Percentiles rank a stretch among this genome's conserved stretches.
Conservation (phyloP, 2,329 filamentous ascomycete species). For the Xylaria sp. region DNA sequence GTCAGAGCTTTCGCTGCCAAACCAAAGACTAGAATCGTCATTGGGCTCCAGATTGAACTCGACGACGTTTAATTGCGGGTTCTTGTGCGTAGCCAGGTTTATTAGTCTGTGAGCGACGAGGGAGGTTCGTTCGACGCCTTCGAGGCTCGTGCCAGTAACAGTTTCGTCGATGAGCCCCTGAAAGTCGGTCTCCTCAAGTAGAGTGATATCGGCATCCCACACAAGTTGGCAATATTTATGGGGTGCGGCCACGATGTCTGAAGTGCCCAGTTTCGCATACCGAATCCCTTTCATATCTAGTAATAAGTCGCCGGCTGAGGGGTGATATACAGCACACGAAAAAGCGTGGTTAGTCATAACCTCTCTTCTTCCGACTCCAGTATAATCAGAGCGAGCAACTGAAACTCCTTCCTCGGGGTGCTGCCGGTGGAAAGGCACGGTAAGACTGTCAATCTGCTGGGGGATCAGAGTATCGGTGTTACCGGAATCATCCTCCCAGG, state of each 20-base stretch:
- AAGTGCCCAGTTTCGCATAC: neutral
- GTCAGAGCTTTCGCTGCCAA: neutral
- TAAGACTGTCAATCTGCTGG: neutral
- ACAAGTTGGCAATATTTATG: neutral
- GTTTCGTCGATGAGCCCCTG: neutral
- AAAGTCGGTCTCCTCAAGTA: neutral
- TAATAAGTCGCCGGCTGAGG: neutral
- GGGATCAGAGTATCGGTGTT: neutral
- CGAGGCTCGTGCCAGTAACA: neutral
- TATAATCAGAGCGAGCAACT: constrained; percentile 5
- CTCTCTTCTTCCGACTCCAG: constrained; percentile 3
- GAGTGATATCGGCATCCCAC: constrained; percentile 14
- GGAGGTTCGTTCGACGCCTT: neutral
- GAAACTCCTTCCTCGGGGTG: neutral
- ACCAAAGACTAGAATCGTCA: constrained; percentile 8
- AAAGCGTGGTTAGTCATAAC: neutral
- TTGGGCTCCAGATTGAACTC: constrained; percentile 3
- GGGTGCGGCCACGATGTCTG: neutral
- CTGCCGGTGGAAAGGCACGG: neutral
- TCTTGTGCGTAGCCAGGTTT: constrained; percentile 8
- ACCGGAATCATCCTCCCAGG: neutral
- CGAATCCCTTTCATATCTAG: constrained; percentile 12
- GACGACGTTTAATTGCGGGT: constrained; percentile 9
- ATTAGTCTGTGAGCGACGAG: neutral
- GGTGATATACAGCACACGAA: neutral